phyloP scores from a whole-genome alignment of 2,329 filamentous ascomycete genomes.

The Calonectria montana region DNA sequence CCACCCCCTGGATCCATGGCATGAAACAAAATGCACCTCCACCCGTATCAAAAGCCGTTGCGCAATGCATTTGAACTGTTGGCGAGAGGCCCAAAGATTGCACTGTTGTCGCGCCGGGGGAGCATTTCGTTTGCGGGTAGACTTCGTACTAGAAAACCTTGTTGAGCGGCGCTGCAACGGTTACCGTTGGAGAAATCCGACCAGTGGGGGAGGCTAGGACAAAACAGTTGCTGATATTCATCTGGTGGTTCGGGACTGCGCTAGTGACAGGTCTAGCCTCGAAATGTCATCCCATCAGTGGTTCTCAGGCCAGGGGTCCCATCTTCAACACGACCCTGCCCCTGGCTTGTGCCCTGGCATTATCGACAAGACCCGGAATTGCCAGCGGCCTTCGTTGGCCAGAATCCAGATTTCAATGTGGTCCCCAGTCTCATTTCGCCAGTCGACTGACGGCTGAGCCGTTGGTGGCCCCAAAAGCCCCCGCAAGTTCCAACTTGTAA shows the following conservation, averaged over 20 bases:
- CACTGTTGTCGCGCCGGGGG: not conserved
- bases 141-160: constrained; percentile 3
- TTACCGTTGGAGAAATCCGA: not conserved
- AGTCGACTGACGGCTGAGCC: not conserved
- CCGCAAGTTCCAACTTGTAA: not conserved
- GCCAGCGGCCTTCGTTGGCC: not conserved
- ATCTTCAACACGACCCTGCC: not conserved
- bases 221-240: not conserved
- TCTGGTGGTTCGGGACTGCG: not conserved
- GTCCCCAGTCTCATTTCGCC: not conserved
- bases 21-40: not conserved
- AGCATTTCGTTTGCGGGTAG: not conserved
- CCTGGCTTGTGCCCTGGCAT: not conserved
- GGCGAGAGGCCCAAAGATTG: not conserved
- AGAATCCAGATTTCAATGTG: not conserved
- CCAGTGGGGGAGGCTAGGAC: not conserved
- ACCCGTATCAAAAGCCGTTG: constrained; percentile 1
- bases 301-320: not conserved
- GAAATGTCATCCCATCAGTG: not conserved
- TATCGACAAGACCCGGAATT: not conserved
- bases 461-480: not conserved
- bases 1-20: constrained; percentile 2
- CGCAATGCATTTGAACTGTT: not conserved
- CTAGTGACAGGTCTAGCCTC: not conserved
- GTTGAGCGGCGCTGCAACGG: not conserved